Evolutionary conservation across 2,329 filamentous ascomycete species (phyloP).

Genomic region (Nigrospora osmanthi): DNA sequence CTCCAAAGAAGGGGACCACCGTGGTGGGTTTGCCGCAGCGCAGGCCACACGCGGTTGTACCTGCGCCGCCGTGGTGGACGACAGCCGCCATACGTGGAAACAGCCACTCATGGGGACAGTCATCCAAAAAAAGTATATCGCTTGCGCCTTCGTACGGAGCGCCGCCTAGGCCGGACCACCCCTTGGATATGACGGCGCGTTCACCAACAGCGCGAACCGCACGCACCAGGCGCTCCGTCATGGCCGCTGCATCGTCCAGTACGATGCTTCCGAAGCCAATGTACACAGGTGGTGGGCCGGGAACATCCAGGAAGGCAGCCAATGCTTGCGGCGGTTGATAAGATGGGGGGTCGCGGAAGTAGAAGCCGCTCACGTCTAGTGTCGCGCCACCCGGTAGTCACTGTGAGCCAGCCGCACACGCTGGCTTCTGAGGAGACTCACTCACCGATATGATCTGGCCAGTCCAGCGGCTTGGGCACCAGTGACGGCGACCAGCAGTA

Average conservation of each 20-base stretch:
- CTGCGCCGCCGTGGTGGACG: constrained; percentile 58
- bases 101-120: constrained; percentile 60
- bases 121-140: constrained; percentile 45
- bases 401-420: neutral
- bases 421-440: neutral
- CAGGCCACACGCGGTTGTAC: constrained; percentile 56
- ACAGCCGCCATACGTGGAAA: constrained; percentile 51
- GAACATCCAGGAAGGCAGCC: constrained; percentile 51
- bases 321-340: constrained; percentile 62
- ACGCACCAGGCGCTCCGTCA: constrained; percentile 52
- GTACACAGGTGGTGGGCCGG: constrained; percentile 67
- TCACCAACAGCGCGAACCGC: constrained; percentile 49
- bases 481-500: constrained; percentile 84
- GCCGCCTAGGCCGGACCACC: constrained; percentile 54
- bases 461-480: constrained; percentile 73
- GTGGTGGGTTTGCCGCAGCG: constrained; percentile 53
- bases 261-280: constrained; percentile 82
- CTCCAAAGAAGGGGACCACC: constrained; percentile 61
- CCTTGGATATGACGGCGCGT: constrained; percentile 53
- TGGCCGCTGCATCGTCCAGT: constrained; percentile 47
- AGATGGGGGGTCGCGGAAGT: constrained; percentile 59
- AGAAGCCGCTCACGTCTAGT: constrained; percentile 60
- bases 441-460: constrained; percentile 59
- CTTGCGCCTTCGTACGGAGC: constrained; percentile 40
- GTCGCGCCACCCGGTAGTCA: too few species aligned